These are phyloP conservation scores for Boletellus sp. DNA, from an alignment of 768 basidiomycete genomes.

Conservation along the genomic window DNA sequence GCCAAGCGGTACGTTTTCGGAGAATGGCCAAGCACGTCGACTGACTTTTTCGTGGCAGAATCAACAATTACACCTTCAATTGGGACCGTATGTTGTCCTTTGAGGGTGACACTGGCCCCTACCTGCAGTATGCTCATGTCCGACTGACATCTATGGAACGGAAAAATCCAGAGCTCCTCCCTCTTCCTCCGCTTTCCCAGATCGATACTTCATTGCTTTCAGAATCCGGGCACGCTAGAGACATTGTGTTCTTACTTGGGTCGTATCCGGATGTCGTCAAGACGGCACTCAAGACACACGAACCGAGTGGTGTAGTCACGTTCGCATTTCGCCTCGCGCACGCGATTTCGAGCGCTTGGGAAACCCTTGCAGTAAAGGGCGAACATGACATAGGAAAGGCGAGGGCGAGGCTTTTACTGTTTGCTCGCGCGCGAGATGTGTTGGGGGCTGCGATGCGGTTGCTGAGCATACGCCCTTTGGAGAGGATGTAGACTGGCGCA, in stretches of 20 bases:
- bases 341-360: constrained; percentile 90
- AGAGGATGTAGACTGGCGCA: constrained; percentile 68
- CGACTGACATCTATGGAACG: constrained; percentile 87
- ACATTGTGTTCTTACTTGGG: constrained; percentile 83
- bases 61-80: constrained; percentile 95
- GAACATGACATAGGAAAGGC: constrained; percentile 76
- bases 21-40: not conserved
- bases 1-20: constrained; percentile 68
- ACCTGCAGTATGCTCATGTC: constrained; percentile 96
- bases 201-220: constrained; percentile 68
- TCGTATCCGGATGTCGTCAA: constrained; percentile 90
- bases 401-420: constrained; percentile 83
- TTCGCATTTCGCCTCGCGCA: constrained; percentile 86
- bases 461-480: constrained; percentile 84
- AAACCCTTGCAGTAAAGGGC: constrained; percentile 81
- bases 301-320: constrained; percentile 89
- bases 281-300: constrained; percentile 77
- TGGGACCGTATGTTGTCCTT: constrained; percentile 94
- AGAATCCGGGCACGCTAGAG: constrained; percentile 69
- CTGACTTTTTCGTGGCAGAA: constrained; percentile 41
- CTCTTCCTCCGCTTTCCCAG: constrained; percentile 64
- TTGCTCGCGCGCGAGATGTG: constrained; percentile 86
- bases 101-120: constrained; percentile 94
- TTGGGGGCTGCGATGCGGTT: constrained; percentile 81
- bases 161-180: constrained; percentile 84